phyloP scores from a whole-genome alignment of 257 asterid genomes.

The Forsythia suspensa region DNA sequence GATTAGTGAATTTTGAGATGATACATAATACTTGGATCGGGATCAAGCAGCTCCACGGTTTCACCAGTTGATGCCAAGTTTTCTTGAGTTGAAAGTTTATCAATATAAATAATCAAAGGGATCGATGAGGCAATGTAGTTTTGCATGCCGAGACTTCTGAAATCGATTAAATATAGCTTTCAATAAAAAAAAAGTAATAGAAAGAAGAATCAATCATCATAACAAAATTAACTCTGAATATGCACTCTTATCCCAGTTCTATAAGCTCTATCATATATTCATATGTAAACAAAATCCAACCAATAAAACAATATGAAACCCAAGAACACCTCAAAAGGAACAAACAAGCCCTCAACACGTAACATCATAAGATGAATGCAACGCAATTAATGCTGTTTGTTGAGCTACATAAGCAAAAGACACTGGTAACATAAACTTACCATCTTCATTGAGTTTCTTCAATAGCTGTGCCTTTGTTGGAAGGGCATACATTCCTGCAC shows the following conservation, averaged over 20 bases:
- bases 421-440: conserved; percentile 44
- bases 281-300: no score
- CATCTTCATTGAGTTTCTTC: conserved; percentile 87
- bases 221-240: not conserved
- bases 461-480: conserved; percentile 80
- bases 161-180: conserved; percentile 1
- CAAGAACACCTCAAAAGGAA: not conserved
- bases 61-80: conserved; percentile 85
- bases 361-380: not conserved
- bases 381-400: not conserved
- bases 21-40: conserved; percentile 4
- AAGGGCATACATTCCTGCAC: conserved; percentile 93
- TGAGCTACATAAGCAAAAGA: not conserved
- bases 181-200: not conserved
- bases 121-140: conserved; percentile 50
- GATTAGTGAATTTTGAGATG: not conserved
- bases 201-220: not conserved
- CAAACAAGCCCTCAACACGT: not conserved
- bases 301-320: not conserved
- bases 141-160: conserved; percentile 84
- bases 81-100: conserved; percentile 68
- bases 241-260: not conserved
- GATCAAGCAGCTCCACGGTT: conserved; percentile 1
- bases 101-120: conserved; percentile 54
- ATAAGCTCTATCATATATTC: not conserved